Percentiles rank a stretch among this genome's conserved stretches.
Evolutionary conservation across 208 protist genomes (phyloP).

Genomic region (Angomonas ambiguus): DNA sequence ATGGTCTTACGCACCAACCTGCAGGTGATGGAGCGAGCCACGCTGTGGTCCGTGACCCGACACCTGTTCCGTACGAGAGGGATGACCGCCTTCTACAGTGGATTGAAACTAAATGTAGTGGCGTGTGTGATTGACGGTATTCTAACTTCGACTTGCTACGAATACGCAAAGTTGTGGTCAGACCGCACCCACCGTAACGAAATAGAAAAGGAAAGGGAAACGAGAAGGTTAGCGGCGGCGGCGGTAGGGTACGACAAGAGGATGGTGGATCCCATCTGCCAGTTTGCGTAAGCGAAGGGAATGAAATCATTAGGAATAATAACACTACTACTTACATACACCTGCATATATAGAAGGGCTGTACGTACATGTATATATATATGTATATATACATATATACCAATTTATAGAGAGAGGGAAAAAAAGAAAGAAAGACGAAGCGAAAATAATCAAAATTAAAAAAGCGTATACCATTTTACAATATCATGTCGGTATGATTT

Average conservation of each 20-base stretch:
- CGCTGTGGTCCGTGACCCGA: slow-evolving; percentile 38
- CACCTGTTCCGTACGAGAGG: slow-evolving; percentile 55
- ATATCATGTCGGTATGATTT: neutral
- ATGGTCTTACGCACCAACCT: slow-evolving; percentile 78
- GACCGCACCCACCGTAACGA: slow-evolving; percentile 27
- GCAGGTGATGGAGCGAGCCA: slow-evolving; percentile 65
- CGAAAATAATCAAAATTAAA: neutral
- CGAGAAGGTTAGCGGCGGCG: neutral
- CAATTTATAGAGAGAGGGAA: neutral
- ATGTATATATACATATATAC: too few species aligned
- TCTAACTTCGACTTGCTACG: slow-evolving; percentile 75
- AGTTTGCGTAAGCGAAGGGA: too few species aligned
- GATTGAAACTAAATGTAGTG: slow-evolving; percentile 55
- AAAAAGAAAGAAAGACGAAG: neutral
- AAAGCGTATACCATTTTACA: neutral
- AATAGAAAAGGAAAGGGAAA: neutral
- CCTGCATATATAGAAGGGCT: too few species aligned
- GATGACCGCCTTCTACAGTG: slow-evolving; percentile 61
- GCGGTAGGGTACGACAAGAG: neutral
- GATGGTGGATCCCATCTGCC: too few species aligned
- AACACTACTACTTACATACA: too few species aligned
- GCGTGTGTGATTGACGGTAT: slow-evolving; percentile 71
- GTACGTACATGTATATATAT: too few species aligned
- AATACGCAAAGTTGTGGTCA: slow-evolving; percentile 83
- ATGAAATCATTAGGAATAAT: too few species aligned